These are phyloP conservation scores for Amyloporia xantha DNA, from an alignment of 768 basidiomycete species.

Conservation along the genomic window DNA sequence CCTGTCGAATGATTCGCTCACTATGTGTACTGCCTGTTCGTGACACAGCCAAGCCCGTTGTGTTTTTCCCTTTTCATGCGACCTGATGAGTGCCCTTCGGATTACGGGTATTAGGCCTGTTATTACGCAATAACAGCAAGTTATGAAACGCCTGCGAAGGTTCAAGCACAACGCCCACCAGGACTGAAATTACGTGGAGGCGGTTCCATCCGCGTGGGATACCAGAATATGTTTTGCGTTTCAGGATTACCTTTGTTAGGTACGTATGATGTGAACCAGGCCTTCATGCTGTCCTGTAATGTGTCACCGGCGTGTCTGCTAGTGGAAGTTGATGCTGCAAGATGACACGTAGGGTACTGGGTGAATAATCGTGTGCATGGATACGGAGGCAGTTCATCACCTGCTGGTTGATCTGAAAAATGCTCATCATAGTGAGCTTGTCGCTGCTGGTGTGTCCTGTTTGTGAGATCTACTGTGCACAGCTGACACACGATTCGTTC, in stretches of 20 bases:
- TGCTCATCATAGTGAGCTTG: slow-evolving; percentile 54
- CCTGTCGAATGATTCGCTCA: slow-evolving; percentile 51
- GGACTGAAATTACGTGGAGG: slow-evolving; percentile 59
- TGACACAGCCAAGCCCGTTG: slow-evolving; percentile 59
- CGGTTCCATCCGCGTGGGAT: slow-evolving; percentile 33
- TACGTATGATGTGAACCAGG: slow-evolving; percentile 1
- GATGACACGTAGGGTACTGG: not conserved
- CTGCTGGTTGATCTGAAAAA: slow-evolving; percentile 20
- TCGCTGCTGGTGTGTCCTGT: slow-evolving; percentile 32
- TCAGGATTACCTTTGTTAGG: slow-evolving; percentile 2
- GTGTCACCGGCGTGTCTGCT: not conserved
- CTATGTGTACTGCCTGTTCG: slow-evolving; percentile 53
- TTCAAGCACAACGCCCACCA: too few relatives aligned
- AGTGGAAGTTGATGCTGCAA: too few relatives aligned
- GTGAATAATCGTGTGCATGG: not conserved
- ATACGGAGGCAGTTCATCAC: not conserved
- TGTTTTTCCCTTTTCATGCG: slow-evolving; percentile 43
- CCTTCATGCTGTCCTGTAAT: not conserved
- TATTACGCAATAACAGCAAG: too few relatives aligned
- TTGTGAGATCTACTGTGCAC: slow-evolving; percentile 38
- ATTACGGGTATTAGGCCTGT: slow-evolving; percentile 62
- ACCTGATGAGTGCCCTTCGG: slow-evolving; percentile 45
- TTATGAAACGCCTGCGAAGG: too few relatives aligned
- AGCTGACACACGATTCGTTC: slow-evolving; percentile 37
- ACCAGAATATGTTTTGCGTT: slow-evolving; percentile 56